These are phyloP conservation scores for Neofusicoccum kwambonambiense DNA, from an alignment of 2,329 filamentous ascomycete species.

Conservation along the genomic window DNA sequence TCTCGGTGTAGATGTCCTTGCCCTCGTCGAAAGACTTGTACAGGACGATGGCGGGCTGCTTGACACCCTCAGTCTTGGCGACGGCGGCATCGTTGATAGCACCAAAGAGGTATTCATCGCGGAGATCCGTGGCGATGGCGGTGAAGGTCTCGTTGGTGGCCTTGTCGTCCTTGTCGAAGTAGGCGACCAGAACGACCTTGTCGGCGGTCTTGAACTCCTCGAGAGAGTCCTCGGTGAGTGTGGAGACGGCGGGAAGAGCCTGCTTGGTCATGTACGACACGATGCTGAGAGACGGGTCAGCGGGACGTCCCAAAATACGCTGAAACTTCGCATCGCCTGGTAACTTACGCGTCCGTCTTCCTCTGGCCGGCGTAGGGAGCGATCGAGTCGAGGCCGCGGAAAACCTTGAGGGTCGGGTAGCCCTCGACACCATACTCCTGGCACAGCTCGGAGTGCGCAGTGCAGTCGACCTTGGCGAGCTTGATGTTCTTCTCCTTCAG, in stretches of 20 bases:
- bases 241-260: slow-evolving; percentile 86
- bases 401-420: slow-evolving; percentile 98
- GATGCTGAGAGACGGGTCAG: slow-evolving; percentile 47
- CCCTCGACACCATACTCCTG: slow-evolving; percentile 87
- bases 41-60: slow-evolving; percentile 80
- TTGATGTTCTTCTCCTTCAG: slow-evolving; percentile 86
- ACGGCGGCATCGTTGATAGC: slow-evolving; percentile 78
- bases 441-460: slow-evolving; percentile 89
- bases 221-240: slow-evolving; percentile 75
- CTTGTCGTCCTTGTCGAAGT: slow-evolving; percentile 78
- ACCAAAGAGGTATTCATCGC: slow-evolving; percentile 92
- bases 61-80: slow-evolving; percentile 87
- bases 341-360: slow-evolving; percentile 69
- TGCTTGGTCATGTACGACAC: slow-evolving; percentile 97
- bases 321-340: too few species aligned
- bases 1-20: slow-evolving; percentile 78
- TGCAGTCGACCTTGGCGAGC: slow-evolving; percentile 90
- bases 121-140: slow-evolving; percentile 69
- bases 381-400: slow-evolving; percentile 83
- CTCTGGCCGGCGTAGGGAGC: slow-evolving; percentile 83
- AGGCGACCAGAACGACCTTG: slow-evolving; percentile 92
- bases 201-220: slow-evolving; percentile 98
- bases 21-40: slow-evolving; percentile 99
- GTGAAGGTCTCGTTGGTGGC: slow-evolving; percentile 83
- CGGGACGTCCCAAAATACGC: background rate